Percentiles rank a stretch among this genome's conserved stretches.
These are phyloP conservation scores for Zygnema cylindricum DNA, from an alignment of 139 green algal species.

Conservation along the genomic window DNA sequence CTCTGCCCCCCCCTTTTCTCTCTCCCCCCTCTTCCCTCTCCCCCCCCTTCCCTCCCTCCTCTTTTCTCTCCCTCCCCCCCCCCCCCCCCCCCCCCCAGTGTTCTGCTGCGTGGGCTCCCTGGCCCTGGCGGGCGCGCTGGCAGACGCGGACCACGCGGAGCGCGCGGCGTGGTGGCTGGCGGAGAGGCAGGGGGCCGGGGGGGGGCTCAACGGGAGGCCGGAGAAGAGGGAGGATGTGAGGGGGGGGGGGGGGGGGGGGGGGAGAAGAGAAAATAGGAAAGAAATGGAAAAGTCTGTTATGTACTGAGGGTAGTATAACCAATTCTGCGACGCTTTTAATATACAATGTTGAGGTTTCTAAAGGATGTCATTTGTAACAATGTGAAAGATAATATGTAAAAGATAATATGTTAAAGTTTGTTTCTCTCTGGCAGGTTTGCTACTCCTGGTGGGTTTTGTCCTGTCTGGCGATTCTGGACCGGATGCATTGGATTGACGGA, in stretches of 20 bases:
- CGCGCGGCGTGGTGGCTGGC: constrained; percentile 94
- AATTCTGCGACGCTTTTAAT: too few species aligned
- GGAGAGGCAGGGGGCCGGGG: constrained; percentile 87
- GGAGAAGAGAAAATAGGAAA: too few species aligned
- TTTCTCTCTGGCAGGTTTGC: constrained; percentile 71
- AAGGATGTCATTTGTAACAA: too few species aligned
- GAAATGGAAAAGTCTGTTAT: too few species aligned
- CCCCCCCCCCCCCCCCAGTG: constrained; percentile 50
- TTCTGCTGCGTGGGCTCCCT: constrained; percentile 94
- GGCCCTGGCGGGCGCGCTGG: constrained; percentile 76
- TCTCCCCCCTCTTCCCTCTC: background rate
- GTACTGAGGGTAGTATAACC: too few species aligned
- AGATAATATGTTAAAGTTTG: too few species aligned
- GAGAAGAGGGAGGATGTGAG: constrained; percentile 69
- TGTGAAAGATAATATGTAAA: too few species aligned
- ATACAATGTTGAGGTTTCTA: too few species aligned
- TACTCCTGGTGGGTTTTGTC: constrained; percentile 99
- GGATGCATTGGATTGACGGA: constrained; percentile 93
- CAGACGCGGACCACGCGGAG: constrained; percentile 81
- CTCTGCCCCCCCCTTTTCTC: constrained; percentile 17
- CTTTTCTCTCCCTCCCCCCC: background rate
- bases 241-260: too few species aligned
- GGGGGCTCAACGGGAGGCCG: constrained; percentile 88
- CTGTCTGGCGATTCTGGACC: constrained; percentile 82
- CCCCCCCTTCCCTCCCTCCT: background rate